phyloP scores from a whole-genome alignment of 495 filamentous ascomycete genomes.

The Lineolata rhizophorae region DNA sequence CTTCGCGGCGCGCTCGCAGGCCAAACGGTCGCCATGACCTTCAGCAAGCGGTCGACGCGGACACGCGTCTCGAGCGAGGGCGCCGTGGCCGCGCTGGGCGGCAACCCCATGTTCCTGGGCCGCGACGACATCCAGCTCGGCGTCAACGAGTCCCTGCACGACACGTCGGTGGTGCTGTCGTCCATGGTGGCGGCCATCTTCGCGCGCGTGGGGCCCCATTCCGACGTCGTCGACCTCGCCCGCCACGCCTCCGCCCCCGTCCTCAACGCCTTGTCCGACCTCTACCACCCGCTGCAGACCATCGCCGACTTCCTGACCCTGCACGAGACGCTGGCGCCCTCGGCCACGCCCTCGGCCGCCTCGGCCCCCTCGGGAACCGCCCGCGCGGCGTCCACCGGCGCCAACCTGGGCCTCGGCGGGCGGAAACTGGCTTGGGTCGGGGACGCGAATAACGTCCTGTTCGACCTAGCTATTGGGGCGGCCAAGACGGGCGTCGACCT shows the following conservation, averaged over 20 bases:
- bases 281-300: conserved; percentile 79
- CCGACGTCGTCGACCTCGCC: conserved; percentile 58
- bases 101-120: conserved; percentile 88
- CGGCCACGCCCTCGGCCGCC: conserved; percentile 17
- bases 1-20: conserved; percentile 37
- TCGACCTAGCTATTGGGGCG: conserved; percentile 70
- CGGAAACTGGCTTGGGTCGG: conserved; percentile 89
- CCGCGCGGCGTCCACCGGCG: conserved; percentile 12
- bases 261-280: conserved; percentile 80
- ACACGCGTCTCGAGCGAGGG: conserved; percentile 85
- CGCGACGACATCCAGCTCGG: conserved; percentile 91
- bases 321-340: conserved; percentile 43
- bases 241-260: conserved; percentile 69
- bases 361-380: conserved; percentile 24
- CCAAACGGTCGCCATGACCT: conserved; percentile 82
- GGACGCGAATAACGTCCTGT: conserved; percentile 92
- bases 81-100: conserved; percentile 61
- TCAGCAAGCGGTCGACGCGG: conserved; percentile 82
- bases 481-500: conserved; percentile 72
- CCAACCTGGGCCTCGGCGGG: conserved; percentile 49
- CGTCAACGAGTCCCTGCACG: conserved; percentile 74
- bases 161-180: conserved; percentile 73
- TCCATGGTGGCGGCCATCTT: conserved; percentile 85
- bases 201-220: conserved; percentile 67
- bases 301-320: conserved; percentile 87